A percentile compares a stretch with the other conserved stretches of the same genome.
phyloP scores from a whole-genome alignment of 345 rosid species.

The Camelina neglecta region DNA sequence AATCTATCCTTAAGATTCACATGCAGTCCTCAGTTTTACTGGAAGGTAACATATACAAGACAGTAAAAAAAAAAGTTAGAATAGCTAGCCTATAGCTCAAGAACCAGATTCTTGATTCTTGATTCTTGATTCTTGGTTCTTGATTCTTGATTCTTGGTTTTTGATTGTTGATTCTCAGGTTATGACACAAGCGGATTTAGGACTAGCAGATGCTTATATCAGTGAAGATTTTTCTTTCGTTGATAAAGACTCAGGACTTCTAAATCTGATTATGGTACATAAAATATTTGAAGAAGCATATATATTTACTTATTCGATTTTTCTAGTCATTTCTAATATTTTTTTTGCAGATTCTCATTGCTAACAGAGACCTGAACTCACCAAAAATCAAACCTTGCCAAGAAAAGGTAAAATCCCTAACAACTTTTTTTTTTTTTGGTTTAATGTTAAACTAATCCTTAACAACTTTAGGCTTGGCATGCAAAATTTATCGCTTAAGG shows the following conservation, averaged over 20 bases:
- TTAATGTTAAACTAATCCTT: no score
- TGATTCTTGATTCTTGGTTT: no score
- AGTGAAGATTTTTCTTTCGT: slow-evolving; percentile 77
- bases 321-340: no score
- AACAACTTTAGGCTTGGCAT: no score
- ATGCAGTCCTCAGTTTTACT: slow-evolving; percentile 71
- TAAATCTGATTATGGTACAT: slow-evolving; percentile 63
- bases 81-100: background rate
- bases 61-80: no score
- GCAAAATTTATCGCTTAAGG: no score
- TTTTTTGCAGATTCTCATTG: slow-evolving; percentile 62
- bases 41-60: slow-evolving; percentile 57
- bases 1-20: slow-evolving; percentile 58
- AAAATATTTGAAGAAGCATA: no score
- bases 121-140: no score
- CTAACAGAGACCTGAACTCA: slow-evolving; percentile 37
- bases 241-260: slow-evolving; percentile 70
- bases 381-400: slow-evolving; percentile 26
- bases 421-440: no score
- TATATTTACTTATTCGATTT: no score
- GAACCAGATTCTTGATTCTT: background rate
- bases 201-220: slow-evolving; percentile 81
- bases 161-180: slow-evolving; percentile 21
- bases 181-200: slow-evolving; percentile 85
- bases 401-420: slow-evolving; percentile 51